Percentiles rank a stretch among this genome's conserved stretches.
phyloP scores from a whole-genome alignment of 805 yeast species.

The Starmerella apis region DNA sequence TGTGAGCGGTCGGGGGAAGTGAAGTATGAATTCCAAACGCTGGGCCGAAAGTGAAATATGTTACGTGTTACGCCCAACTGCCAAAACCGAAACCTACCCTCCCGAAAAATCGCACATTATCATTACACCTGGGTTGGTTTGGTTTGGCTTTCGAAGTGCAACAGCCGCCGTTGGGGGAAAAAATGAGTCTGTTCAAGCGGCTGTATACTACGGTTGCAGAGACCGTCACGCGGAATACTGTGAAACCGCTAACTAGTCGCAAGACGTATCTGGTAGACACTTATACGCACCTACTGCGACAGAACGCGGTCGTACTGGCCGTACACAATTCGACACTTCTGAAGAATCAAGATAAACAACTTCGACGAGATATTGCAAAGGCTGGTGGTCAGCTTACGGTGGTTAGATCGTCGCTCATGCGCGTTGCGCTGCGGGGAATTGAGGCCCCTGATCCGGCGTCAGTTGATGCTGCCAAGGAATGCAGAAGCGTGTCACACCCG shows the following conservation, averaged over 20 bases:
- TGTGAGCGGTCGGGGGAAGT: not conserved
- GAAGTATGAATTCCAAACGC: not conserved
- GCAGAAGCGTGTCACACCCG: constrained; percentile 44
- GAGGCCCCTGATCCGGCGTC: constrained; percentile 62
- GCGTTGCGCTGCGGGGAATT: constrained; percentile 64
- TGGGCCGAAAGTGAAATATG: not conserved
- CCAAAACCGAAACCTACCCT: not conserved
- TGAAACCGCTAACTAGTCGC: constrained; percentile 48
- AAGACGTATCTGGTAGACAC: constrained; percentile 78
- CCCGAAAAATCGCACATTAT: not conserved
- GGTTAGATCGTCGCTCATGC: constrained; percentile 58
- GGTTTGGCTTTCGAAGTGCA: not conserved
- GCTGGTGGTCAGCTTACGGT: constrained; percentile 63
- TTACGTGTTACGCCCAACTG: not conserved
- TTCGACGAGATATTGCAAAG: constrained; percentile 51
- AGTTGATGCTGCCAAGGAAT: constrained; percentile 33
- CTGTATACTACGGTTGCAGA: constrained; percentile 2
- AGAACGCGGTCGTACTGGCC: constrained; percentile 59
- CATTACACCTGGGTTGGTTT: not conserved
- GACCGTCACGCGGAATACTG: constrained; percentile 32
- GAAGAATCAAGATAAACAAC: constrained; percentile 53
- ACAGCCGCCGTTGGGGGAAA: not conserved
- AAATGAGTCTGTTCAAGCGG: constrained; percentile 3
- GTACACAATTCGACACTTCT: constrained; percentile 76
- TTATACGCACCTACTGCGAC: constrained; percentile 60